Conservation (phyloP, 2,329 filamentous ascomycete species). For the Cladosporium sp. region DNA sequence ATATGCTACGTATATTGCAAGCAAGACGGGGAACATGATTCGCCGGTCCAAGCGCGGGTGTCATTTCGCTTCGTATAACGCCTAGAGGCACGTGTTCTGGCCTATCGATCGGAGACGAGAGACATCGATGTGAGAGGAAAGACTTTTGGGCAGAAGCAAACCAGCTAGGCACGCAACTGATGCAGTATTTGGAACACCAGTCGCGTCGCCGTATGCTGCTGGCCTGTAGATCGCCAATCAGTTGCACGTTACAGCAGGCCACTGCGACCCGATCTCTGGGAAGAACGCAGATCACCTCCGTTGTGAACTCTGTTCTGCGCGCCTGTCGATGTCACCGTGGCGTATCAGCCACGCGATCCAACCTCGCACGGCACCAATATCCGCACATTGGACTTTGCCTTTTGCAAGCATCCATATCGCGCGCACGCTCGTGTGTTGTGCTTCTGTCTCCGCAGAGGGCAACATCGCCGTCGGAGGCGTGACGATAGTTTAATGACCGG, state of each 20-base stretch:
- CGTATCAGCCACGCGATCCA: not conserved
- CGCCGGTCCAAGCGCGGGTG: conserved; percentile 6
- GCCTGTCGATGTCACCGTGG: conserved; percentile 4
- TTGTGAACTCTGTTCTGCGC: conserved; percentile 6
- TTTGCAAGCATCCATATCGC: not conserved
- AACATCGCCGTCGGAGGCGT: conserved; percentile 4
- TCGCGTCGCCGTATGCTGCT: no score
- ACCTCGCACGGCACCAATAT: conserved; percentile 3
- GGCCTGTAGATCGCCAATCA: conserved; percentile 7
- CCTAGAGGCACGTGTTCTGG: conserved; percentile 2
- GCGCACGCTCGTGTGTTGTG: not conserved
- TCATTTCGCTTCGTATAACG: conserved; percentile 7
- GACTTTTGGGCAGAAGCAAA: not conserved
- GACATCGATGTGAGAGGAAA: not conserved
- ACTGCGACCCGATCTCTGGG: not conserved
- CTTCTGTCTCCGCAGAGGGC: conserved; percentile 2
- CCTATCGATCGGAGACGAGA: not conserved
- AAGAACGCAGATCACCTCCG: conserved; percentile 3
- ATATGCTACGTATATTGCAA: not conserved
- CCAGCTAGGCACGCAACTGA: no score
- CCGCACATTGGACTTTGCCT: not conserved
- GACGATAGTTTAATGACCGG: conserved; percentile 4
- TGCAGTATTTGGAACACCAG: no score
- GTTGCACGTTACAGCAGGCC: conserved; percentile 1
- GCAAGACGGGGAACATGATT: not conserved